Evolutionary conservation across 2,329 filamentous ascomycete genomes (phyloP), one percentile per base, ranked within the genome.

Genomic region (Penicillium sp.): DNA sequence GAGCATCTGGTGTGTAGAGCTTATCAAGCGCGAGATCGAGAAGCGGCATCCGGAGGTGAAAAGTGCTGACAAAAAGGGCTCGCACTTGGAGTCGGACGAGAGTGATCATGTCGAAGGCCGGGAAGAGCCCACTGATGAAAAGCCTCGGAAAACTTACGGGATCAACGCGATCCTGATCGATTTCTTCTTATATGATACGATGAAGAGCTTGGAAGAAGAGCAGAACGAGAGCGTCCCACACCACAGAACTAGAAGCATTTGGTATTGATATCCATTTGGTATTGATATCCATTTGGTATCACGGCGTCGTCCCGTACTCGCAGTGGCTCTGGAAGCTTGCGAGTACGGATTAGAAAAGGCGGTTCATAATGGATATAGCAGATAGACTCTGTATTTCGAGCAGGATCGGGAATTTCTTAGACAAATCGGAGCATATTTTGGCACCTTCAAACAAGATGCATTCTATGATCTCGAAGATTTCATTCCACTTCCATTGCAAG

Each of bases 1-100:
- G 66, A 95, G 88, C 63, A 95, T 98, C 58, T 97, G 92, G 91
- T 93, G 89, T 53, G 88, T 97, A 1, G 93, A 98, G 69, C 74
- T 96, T 55, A 86, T 98, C 56, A 79, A 84, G 46, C 80, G 86
- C 29, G 88, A 96, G 67, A 97, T 98, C 44, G 64, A 84, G 49
- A 80, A 77, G 40, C 71, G 81, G 12, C 83, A 96, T 62, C 88
- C 90, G 1, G 83, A 86, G 8, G 78, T 84, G 1, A 76, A 81
- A 46, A 53, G 44, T 6, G 53, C 48, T 18, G 44, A 46, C 24
- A 57, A 46, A 25, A 44, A 53, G 29, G 40, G 37, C n/a, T 3
- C 20, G 10, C 1, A 20, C 33, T 10, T 7, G 2, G 23, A 35
- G 8, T 23, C 44, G 3, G 42, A 47, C 3, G 42, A 40, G 20